Evolutionary conservation across 2,329 filamentous ascomycete genomes (phyloP), one percentile per base, ranked within the genome.

Genomic region (Ceratocystis lukuohia): DNA sequence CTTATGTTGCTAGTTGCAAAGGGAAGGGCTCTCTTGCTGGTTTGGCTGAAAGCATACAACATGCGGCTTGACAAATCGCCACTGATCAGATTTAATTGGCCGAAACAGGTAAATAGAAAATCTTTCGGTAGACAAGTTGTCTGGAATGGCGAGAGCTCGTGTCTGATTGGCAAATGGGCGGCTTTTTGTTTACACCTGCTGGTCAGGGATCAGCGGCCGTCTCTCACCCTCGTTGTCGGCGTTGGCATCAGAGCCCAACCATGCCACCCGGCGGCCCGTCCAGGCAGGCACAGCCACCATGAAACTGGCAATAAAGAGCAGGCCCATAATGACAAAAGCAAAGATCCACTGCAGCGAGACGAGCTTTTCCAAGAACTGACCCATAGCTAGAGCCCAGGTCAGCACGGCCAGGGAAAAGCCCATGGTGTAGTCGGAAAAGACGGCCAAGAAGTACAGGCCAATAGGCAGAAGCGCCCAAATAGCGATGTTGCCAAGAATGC

Each of bases 331-430:
- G 69, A 85, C 80, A 72, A 95, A 94, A 44, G 91, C 88, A 74
- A 96, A 96, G 76, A 95, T 93, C 91, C 91, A 96, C 77, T 96
- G 91, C 70, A 96, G 80, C 5, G 89, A 88, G 70, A 95, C 80
- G 68, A 87, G 75, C 74, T 91, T 85, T 71, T 82, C 80, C 63
- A 85, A 78, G 77, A 95, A 86, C 75, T 96, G 91, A 15, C 84
- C 82, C 17, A 94, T 84, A 12, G 89, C 90, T 53, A 95, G 84
- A 20, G 90, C 84, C 4, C 90, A 85, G 1, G 84, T 78, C 61
- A 95, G 78, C 57, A 91, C 80, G 70, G 85, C 88, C 71, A 96
- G 80, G 65, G 84, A 85, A 74, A 94, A 90, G 1, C 91, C 90
- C 73, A 95, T 87, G 28, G 88, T 88, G 74, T 86, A 86, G 71